Base-by-base conservation (phyloP, 192 early-diverging fungal species). In the Rhizoclosmatium globosum region DNA sequence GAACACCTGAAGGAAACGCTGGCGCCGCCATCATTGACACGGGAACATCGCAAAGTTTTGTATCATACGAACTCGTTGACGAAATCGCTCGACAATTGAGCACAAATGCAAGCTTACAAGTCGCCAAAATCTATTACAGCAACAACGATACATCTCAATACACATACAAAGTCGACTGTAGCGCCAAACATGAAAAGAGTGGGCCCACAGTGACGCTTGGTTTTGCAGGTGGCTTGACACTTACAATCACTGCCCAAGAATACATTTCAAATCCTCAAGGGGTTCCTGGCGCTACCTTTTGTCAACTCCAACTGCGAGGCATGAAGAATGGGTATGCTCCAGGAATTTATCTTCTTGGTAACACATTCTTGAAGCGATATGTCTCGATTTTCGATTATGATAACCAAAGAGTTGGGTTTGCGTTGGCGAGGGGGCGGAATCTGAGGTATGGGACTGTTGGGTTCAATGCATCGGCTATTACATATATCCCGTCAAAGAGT, bases 381-480 rank as follows among this genome's bases (percentile, higher is more conserved):
- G 73, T 64, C 19, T 64, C 73, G 4, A 23, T 75, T 4, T 75
- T 75, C 39, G 73, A 75, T 64, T 75, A 64, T 44, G 62, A 75
- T 9, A 15, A 65, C n/a, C 38, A 44, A 41, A 1, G 73, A 39
- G 44, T 75, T 46, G 73, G 73, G 44, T 75, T 75, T 47, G 73
- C 73, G 11, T 47, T 75, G 7, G 73, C 17, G 58, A 43, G 39
- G 31, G 73, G 73, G 17, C 31, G 31, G 31, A 31, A 31, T 31
- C 31, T 31, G 31, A 31, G 31, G 31, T 31, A 31, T 31, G 31
- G 31, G 31, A 31, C 31, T 31, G 31, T 31, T 31, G 31, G 31
- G 31, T 31, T 31, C 31, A 31, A 31, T 31, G 0, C 31, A 31
- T 31, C 31, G 31, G 31, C 31, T 31, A 31, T 31, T 31, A 31